Percentiles rank a stretch among this genome's conserved stretches.
phyloP scores from a whole-genome alignment of 1,284 basidiomycete species.

The Leucoagaricus sp. region DNA sequence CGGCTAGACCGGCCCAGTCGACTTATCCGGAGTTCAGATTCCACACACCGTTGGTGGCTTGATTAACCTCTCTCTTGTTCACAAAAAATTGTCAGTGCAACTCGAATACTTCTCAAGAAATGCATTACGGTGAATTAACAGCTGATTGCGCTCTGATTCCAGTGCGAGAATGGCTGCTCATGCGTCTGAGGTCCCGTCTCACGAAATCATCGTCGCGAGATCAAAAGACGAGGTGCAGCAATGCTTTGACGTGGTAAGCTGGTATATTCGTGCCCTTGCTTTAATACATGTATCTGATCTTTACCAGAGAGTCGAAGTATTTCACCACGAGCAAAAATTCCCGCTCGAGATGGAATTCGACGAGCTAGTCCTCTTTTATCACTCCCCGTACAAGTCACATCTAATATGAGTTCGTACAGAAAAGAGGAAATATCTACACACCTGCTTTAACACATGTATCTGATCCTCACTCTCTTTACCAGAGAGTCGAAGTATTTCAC shows the following conservation, averaged over 20 bases:
- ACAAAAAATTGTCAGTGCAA: no score
- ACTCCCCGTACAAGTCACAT: background rate
- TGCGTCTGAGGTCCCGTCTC: constrained; percentile 32
- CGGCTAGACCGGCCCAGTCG: no score
- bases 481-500: constrained; percentile 69
- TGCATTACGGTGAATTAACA: background rate
- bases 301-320: constrained; percentile 61
- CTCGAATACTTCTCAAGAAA: no score
- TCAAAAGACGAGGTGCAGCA: constrained; percentile 46
- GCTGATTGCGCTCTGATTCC: background rate
- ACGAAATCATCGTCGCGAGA: constrained; percentile 56
- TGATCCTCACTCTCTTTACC: constrained; percentile 6
- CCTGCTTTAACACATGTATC: background rate
- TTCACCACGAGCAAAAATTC: constrained; percentile 70
- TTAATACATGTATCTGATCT: constrained; percentile 1
- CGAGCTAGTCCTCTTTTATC: constrained; percentile 47
- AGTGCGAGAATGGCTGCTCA: background rate
- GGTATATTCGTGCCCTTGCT: background rate
- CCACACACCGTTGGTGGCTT: no score
- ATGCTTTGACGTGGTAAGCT: constrained; percentile 55
- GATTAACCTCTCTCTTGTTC: no score
- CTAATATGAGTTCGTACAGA: no score
- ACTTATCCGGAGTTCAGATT: no score
- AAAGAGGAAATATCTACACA: constrained; percentile 5
- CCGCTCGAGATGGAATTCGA: constrained; percentile 72